phyloP scores from a whole-genome alignment of 2,329 filamentous ascomycete genomes.

The Cladosporium sp. region DNA sequence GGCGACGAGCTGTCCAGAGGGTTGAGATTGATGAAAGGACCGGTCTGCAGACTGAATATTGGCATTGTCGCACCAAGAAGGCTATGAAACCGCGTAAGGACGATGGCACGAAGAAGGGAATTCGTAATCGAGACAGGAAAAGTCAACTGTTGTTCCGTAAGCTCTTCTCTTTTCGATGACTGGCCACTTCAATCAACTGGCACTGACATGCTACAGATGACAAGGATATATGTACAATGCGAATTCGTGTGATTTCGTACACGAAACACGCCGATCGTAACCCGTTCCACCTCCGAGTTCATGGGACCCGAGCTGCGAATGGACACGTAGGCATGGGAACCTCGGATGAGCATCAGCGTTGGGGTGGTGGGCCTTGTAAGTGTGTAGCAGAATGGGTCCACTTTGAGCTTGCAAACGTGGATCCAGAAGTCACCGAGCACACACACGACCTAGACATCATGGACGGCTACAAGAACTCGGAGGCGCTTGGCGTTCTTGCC shows the following conservation, averaged over 20 bases:
- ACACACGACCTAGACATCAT: conserved; percentile 20
- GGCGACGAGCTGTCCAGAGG: conserved; percentile 14
- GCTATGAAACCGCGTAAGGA: not conserved
- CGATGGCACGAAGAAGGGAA: not conserved
- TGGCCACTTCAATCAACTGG: too few species aligned
- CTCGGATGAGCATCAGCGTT: conserved; percentile 9
- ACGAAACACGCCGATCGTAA: conserved; percentile 19
- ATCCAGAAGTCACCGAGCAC: conserved; percentile 12
- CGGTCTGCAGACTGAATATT: conserved; percentile 18
- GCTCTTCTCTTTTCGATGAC: not conserved
- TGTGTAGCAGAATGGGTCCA: conserved; percentile 24
- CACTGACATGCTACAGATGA: not conserved
- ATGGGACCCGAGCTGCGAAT: not conserved
- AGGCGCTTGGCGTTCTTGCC: conserved; percentile 20
- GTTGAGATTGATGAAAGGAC: conserved; percentile 7
- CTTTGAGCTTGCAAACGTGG: conserved; percentile 12
- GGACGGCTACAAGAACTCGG: conserved; percentile 21
- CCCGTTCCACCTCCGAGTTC: not conserved
- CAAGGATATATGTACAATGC: conserved; percentile 15
- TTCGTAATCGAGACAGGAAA: not conserved
- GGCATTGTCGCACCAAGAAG: conserved; percentile 20
- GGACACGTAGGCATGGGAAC: not conserved
- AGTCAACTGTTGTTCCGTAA: not conserved
- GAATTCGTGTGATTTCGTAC: conserved; percentile 18
- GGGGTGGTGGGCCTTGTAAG: conserved; percentile 18